Conservation (phyloP, 768 basidiomycete species). For the Boletus rufocinnamomeus region DNA sequence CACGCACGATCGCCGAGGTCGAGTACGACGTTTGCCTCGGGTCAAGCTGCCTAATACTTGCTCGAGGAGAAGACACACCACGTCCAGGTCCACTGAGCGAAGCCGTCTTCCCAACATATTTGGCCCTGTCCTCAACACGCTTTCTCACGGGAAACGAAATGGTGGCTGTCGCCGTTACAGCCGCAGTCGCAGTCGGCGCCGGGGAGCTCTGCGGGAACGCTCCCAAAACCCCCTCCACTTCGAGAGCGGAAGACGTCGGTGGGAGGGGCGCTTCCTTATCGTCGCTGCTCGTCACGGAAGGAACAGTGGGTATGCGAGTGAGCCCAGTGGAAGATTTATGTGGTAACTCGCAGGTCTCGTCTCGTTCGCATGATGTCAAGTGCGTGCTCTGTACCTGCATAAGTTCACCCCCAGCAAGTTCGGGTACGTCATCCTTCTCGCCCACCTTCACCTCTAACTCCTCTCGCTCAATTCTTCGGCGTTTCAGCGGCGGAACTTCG, state of each 20-base stretch:
- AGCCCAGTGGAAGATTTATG: background rate
- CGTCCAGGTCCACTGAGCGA: background rate
- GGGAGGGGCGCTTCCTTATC: background rate
- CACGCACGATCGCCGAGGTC: background rate
- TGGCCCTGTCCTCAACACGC: background rate
- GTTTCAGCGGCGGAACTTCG: slow-evolving; percentile 15
- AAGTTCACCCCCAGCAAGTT: background rate
- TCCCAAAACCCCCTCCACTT: background rate
- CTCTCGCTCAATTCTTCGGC: slow-evolving; percentile 16
- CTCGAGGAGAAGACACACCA: background rate
- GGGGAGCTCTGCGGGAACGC: background rate
- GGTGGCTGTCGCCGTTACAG: slow-evolving; percentile 7
- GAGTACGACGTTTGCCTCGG: slow-evolving; percentile 1
- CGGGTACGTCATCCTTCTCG: background rate
- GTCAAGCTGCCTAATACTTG: background rate
- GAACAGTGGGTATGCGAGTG: slow-evolving; percentile 1
- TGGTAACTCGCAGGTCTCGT: background rate
- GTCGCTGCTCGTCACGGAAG: background rate
- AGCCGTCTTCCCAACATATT: slow-evolving; percentile 2
- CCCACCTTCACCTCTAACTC: background rate
- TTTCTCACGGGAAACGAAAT: slow-evolving; percentile 28
- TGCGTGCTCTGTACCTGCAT: background rate
- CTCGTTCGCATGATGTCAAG: background rate
- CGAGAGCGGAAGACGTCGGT: background rate
- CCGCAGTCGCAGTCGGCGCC: background rate